These are phyloP conservation scores for Penicillium atrosanguineum DNA, from an alignment of 495 filamentous ascomycete species.

Conservation along the genomic window DNA sequence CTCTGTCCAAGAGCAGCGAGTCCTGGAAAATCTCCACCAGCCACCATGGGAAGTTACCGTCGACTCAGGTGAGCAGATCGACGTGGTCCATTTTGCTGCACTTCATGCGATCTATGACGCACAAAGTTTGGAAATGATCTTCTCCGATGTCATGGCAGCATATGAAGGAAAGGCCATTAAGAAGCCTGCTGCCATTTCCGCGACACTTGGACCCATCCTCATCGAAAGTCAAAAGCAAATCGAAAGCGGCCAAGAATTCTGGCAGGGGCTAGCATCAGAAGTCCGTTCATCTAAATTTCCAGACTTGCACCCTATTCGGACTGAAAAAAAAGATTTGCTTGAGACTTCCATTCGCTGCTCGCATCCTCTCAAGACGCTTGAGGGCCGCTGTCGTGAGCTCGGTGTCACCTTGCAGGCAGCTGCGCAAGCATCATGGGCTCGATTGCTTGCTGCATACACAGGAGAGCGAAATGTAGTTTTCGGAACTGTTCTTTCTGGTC, in stretches of 20 bases:
- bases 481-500: slow-evolving; percentile 71
- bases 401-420: slow-evolving; percentile 69
- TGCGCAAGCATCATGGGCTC: slow-evolving; percentile 72
- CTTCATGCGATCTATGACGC: slow-evolving; percentile 84
- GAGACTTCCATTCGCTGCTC: slow-evolving; percentile 40
- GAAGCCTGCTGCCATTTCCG: slow-evolving; percentile 27
- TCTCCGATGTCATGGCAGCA: slow-evolving; percentile 50
- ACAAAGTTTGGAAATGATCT: slow-evolving; percentile 57
- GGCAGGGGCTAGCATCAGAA: slow-evolving; percentile 52
- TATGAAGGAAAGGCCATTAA: slow-evolving; percentile 29
- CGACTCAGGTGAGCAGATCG: slow-evolving; percentile 11
- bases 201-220: slow-evolving; percentile 53
- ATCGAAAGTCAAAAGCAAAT: slow-evolving; percentile 31
- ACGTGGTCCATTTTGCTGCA: slow-evolving; percentile 48
- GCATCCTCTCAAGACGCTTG: slow-evolving; percentile 40
- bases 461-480: slow-evolving; percentile 68
- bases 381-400: slow-evolving; percentile 46
- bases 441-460: slow-evolving; percentile 66
- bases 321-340: slow-evolving; percentile 31
- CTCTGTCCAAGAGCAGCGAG: slow-evolving; percentile 10
- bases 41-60: slow-evolving; percentile 51
- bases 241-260: slow-evolving; percentile 51
- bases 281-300: slow-evolving; percentile 64
- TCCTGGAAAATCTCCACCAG: slow-evolving; percentile 36
- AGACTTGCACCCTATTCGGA: slow-evolving; percentile 59